These are phyloP conservation scores for Eimeria tenella DNA, from an alignment of 169 alveolate genomes.

Conservation along the genomic window DNA sequence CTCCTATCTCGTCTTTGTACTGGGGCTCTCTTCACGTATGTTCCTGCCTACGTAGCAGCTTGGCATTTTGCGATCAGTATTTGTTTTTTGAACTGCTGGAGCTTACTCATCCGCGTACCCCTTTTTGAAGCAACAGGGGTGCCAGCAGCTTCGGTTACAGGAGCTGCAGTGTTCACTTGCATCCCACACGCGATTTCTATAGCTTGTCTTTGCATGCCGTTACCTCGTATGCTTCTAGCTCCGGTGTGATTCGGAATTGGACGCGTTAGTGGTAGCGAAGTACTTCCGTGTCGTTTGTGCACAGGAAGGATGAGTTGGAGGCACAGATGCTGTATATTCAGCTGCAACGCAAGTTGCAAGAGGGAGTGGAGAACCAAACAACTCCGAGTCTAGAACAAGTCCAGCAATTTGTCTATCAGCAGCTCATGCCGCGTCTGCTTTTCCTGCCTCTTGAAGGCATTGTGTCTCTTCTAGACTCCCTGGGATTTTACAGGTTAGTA, in stretches of 20 bases:
- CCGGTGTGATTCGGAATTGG: no score
- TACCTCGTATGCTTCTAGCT: no score
- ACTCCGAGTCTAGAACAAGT: constrained; percentile 14
- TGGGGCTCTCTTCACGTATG: constrained; percentile 47
- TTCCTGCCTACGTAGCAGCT: neutral
- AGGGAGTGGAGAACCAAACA: neutral
- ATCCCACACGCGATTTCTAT: no score
- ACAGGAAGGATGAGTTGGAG: constrained; percentile 37
- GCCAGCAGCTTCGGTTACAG: no score
- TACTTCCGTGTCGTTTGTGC: neutral
- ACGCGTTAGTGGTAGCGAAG: no score
- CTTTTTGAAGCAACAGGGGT: no score
- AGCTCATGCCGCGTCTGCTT: constrained; percentile 43
- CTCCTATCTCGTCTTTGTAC: constrained; percentile 42
- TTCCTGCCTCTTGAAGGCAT: constrained; percentile 10
- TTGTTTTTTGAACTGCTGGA: neutral
- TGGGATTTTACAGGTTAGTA: constrained; percentile 9
- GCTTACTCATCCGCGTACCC: neutral
- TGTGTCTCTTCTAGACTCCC: constrained; percentile 6
- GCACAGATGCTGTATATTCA: constrained; percentile 53
- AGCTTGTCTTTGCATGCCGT: no score
- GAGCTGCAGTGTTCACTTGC: no score
- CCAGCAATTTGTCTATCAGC: constrained; percentile 24
- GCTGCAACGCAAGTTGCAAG: constrained; percentile 22
- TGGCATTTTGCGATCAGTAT: neutral